Conservation (phyloP, 345 rosid species). For the Dipteronia sinensis region DNA sequence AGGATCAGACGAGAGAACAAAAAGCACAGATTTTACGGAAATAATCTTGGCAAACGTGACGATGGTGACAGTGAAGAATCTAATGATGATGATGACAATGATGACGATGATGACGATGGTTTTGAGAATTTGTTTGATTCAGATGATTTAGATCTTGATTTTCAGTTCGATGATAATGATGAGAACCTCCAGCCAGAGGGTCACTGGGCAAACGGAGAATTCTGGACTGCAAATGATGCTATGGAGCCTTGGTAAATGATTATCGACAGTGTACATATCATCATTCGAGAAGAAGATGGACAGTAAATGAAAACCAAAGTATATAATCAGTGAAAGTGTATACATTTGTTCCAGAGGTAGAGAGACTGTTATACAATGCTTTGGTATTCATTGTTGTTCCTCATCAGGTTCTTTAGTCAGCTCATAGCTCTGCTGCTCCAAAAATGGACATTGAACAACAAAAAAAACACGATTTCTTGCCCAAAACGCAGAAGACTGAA, state of each 20-base stretch:
- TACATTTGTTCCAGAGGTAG: neutral
- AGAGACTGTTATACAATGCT: neutral
- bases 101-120: conserved; percentile 59
- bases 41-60: conserved; percentile 4
- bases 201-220: conserved; percentile 33
- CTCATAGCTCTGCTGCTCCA: no score
- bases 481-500: no score
- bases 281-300: neutral
- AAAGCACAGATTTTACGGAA: conserved; percentile 25
- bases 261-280: conserved; percentile 27
- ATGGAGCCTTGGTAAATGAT: conserved; percentile 13
- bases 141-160: conserved; percentile 53
- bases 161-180: conserved; percentile 38
- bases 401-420: neutral
- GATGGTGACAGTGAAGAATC: conserved; percentile 21
- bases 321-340: neutral
- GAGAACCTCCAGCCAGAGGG: conserved; percentile 20
- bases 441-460: no score
- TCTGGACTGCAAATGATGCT: conserved; percentile 58
- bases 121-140: conserved; percentile 73
- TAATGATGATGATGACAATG: conserved; percentile 18
- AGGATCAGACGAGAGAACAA: conserved; percentile 66
- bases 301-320: neutral
- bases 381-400: neutral
- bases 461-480: no score